These are phyloP conservation scores for Daldinia grandis DNA, from an alignment of 495 filamentous ascomycete genomes.

Conservation along the genomic window DNA sequence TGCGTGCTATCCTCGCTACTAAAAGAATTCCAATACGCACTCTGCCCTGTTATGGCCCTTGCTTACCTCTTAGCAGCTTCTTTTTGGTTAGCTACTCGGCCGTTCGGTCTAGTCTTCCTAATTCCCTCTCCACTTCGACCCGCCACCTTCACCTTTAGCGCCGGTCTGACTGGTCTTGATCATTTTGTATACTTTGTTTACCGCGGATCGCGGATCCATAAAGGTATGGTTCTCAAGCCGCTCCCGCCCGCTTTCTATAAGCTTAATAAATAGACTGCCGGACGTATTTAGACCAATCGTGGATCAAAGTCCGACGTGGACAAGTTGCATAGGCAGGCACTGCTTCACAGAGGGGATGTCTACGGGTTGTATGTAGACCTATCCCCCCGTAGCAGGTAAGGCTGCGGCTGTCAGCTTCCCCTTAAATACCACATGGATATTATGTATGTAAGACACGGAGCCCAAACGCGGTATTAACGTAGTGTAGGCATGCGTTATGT, in stretches of 20 bases:
- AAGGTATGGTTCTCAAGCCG: slow-evolving; percentile 21
- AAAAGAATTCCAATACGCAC: background rate
- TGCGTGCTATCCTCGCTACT: background rate
- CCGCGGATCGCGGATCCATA: slow-evolving; percentile 8
- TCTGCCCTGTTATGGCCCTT: slow-evolving; percentile 6
- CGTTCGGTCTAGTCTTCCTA: slow-evolving; percentile 16
- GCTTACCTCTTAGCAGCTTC: slow-evolving; percentile 6
- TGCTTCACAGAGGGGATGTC: background rate
- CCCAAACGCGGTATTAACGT: background rate
- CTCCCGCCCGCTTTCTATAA: slow-evolving; percentile 26
- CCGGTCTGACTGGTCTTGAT: background rate
- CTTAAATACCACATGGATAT: slow-evolving; percentile 5
- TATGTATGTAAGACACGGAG: background rate
- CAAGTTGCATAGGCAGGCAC: background rate
- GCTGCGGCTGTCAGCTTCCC: slow-evolving; percentile 18
- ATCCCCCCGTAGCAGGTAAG: background rate
- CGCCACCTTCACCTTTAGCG: slow-evolving; percentile 4
- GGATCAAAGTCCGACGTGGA: background rate
- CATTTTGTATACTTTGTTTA: slow-evolving; percentile 1
- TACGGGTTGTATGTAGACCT: background rate
- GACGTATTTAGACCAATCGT: slow-evolving; percentile 29
- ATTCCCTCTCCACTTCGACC: slow-evolving; percentile 7
- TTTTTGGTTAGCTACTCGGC: slow-evolving; percentile 8
- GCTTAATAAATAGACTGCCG: slow-evolving; percentile 23
- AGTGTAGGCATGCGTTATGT: background rate